phyloP scores from a whole-genome alignment of 306 rosid species.

The Comarum palustre region DNA sequence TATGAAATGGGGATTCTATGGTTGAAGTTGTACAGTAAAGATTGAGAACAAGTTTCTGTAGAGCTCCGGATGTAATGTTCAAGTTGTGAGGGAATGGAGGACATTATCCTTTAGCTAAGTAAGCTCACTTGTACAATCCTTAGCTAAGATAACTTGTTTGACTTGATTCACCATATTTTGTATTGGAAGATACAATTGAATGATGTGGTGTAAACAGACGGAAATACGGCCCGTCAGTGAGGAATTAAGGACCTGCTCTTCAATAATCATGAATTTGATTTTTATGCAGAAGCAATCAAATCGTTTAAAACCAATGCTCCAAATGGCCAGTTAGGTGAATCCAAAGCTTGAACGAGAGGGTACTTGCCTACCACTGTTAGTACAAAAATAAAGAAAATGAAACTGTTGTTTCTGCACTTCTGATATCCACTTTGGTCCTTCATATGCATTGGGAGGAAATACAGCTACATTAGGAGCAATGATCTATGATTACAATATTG shows the following conservation, averaged over 20 bases:
- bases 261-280: background rate
- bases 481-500: background rate
- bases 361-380: background rate
- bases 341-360: background rate
- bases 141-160: background rate
- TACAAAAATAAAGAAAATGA: background rate
- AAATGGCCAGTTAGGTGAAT: background rate
- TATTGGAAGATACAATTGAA: background rate
- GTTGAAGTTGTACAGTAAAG: no score
- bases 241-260: background rate
- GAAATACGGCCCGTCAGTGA: no score
- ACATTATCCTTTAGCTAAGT: background rate
- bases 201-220: background rate
- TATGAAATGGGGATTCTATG: no score
- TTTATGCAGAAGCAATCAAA: background rate
- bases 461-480: background rate
- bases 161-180: background rate
- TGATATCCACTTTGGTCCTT: slow-evolving; percentile 1
- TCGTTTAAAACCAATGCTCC: background rate
- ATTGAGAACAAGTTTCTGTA: background rate
- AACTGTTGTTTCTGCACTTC: background rate
- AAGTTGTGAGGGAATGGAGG: background rate
- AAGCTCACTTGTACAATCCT: background rate
- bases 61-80: background rate
- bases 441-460: background rate